phyloP scores from a whole-genome alignment of 2,329 filamentous ascomycete species.

The Hypoxylon sp. region DNA sequence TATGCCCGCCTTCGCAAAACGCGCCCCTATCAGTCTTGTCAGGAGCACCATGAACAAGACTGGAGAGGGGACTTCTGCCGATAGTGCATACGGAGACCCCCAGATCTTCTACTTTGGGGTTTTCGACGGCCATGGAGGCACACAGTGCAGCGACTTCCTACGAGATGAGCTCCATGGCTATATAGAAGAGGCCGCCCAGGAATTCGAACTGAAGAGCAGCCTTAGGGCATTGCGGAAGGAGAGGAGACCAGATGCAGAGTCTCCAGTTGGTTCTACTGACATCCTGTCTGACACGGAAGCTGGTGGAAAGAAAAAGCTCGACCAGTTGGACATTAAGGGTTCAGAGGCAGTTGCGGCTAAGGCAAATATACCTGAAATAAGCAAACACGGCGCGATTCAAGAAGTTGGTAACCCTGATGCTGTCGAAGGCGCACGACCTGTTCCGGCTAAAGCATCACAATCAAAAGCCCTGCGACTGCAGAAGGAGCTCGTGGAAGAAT shows the following conservation, averaged over 20 bases:
- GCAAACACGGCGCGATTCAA: slow-evolving; percentile 52
- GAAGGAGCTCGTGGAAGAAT: slow-evolving; percentile 77
- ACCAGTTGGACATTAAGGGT: slow-evolving; percentile 63
- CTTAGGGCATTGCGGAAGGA: slow-evolving; percentile 62
- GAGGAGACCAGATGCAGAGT: slow-evolving; percentile 24
- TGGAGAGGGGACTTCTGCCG: slow-evolving; percentile 75
- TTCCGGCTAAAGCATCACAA: slow-evolving; percentile 64
- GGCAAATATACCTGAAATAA: slow-evolving; percentile 53
- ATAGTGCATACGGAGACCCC: slow-evolving; percentile 85
- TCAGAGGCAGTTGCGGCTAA: slow-evolving; percentile 59
- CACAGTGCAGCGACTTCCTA: slow-evolving; percentile 88
- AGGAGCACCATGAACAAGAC: slow-evolving; percentile 60
- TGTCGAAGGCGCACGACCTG: slow-evolving; percentile 57
- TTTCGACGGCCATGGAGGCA: slow-evolving; percentile 95
- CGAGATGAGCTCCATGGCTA: slow-evolving; percentile 88
- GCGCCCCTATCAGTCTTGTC: slow-evolving; percentile 74
- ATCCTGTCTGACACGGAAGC: slow-evolving; percentile 46
- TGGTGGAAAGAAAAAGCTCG: slow-evolving; percentile 54
- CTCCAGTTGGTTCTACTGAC: slow-evolving; percentile 29
- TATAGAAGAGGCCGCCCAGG: slow-evolving; percentile 81
- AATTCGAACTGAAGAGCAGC: slow-evolving; percentile 84
- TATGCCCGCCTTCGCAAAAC: slow-evolving; percentile 90
- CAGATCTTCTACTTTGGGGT: slow-evolving; percentile 98
- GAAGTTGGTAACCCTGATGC: slow-evolving; percentile 55
- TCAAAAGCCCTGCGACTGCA: slow-evolving; percentile 76